Evolutionary conservation across 495 filamentous ascomycete genomes (phyloP), one percentile per base, ranked within the genome.

Genomic region (Podospora comata): DNA sequence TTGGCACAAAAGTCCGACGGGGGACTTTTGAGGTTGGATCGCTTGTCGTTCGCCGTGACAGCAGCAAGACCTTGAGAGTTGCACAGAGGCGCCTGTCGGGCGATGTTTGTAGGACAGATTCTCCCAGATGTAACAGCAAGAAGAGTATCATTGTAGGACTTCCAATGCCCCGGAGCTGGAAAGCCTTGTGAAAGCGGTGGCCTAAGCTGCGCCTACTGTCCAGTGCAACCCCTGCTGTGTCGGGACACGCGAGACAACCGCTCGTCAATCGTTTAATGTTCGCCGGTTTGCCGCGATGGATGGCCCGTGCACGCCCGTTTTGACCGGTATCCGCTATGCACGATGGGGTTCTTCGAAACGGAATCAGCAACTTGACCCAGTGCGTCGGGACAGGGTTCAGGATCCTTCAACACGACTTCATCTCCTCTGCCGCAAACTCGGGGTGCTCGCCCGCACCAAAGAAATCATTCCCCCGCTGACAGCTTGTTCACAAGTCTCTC

Each of bases 151-250:
- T 59, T 64, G 57, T 66, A 30, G 66, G 20, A 13, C 3, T 32
- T 18, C 20, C 30, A 69, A 67, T 67, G 70, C 68, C 61, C 67
- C 61, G 70, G 62, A 70, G 23, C 69, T 23, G 19, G 57, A 71
- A 60, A 68, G 71, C 70, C 70, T 73, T 27, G 73, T 58, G 16
- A 61, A 68, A 60, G 70, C 70, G 67, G 71, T 54, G 65, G 71
- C 68, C 67, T 68, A 39, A 63, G 65, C 73, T 73, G 73, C 69
- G 69, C 71, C 71, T 73, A 68, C 66, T 48, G 39, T 11, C 39
- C 39, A 13, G 39, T 48, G 15, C 16, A 20, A 57, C 39, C 64
- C 28, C 60, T 58, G 39, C 7, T 56, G 56, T n/a, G 26, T 23
- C 15, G 60, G 60, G 63, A 60, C 68, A 64, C 39, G 67, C 69